phyloP scores from a whole-genome alignment of 1,284 basidiomycete genomes.

The Kalmanozyma brasiliensis region DNA sequence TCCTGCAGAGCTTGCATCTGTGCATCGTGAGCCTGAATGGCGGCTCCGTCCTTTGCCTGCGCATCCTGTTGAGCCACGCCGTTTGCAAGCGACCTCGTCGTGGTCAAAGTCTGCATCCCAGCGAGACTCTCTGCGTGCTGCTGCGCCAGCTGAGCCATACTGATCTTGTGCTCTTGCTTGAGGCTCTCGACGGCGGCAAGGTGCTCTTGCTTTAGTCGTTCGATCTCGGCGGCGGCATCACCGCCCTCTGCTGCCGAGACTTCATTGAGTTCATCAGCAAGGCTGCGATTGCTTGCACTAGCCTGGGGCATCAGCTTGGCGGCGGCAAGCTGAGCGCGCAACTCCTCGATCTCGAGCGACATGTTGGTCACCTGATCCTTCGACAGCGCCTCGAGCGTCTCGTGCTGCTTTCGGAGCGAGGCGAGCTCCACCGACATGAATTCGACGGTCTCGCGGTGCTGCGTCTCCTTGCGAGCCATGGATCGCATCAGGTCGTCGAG shows the following conservation, averaged over 20 bases:
- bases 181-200: slow-evolving; percentile 13
- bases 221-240: slow-evolving; percentile 7
- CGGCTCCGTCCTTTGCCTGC: neutral
- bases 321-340: slow-evolving; percentile 74
- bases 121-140: slow-evolving; percentile 40
- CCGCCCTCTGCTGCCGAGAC: slow-evolving; percentile 28
- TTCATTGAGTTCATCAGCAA: slow-evolving; percentile 84
- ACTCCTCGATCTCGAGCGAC: slow-evolving; percentile 77
- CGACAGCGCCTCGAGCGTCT: slow-evolving; percentile 80
- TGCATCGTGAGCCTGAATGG: slow-evolving; percentile 11
- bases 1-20: slow-evolving; percentile 15
- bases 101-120: slow-evolving; percentile 12
- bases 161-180: slow-evolving; percentile 35
- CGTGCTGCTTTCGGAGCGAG: slow-evolving; percentile 79
- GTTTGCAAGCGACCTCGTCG: slow-evolving; percentile 7
- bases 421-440: slow-evolving; percentile 76
- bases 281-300: slow-evolving; percentile 68
- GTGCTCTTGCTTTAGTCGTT: slow-evolving; percentile 29
- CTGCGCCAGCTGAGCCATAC: slow-evolving; percentile 17
- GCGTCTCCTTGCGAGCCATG: slow-evolving; percentile 92
- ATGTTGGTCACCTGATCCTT: slow-evolving; percentile 86
- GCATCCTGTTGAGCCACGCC: too few relatives aligned
- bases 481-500: slow-evolving; percentile 70
- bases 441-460: slow-evolving; percentile 80
- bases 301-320: slow-evolving; percentile 13